Base-by-base conservation (phyloP, 2,329 filamentous ascomycete genomes). In the Boeremia lycopersici region DNA sequence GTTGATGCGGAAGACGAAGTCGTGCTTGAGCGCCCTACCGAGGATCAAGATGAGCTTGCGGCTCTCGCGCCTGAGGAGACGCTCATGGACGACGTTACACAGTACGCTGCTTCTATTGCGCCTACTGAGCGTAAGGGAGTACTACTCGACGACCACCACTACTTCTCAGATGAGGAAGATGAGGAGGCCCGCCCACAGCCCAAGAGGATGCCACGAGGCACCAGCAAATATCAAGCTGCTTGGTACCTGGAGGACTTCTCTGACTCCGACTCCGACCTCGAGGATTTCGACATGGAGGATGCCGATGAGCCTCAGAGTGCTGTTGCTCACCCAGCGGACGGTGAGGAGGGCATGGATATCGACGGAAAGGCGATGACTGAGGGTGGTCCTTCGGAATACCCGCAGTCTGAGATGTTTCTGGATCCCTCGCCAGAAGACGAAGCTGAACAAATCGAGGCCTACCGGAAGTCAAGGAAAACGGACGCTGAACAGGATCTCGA, bases 61-160 rank as follows among this genome's bases (percentile, higher is more conserved):
- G 87, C 91, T 46, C 82, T 98, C 51, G 93, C 95, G 0, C 93
- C 93, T 0, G 93, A 98, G 72, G 91, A 93, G 67, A 84, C 87
- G 3, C 80, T 85, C 54, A 95, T 96, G 91, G 81, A 85, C 23
- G 89, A 90, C 57, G 83, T 86, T 19, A 84, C 85, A 19, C 75
- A 75, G 30, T 75, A 75, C 31, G 69, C 78, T 7, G 60, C 69
- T 12, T 81, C 72, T 70, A 78, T 78, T 53, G 81, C 65, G 72
- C 80, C 57, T 63, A 83, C 67, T 25, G 78, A 81, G 54, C 70
- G 79, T 70, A 96, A 93, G 77, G 95, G 93, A 61, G 95, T 99
- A 1, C 79, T 99, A 35, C 82, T 99, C 9, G 95, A 99, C 64
- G 93, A 98, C 63, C 93, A 99, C 74, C 93, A 98, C 73, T 99